These are phyloP conservation scores for Ophiocordyceps camponoti-leonardi DNA, from an alignment of 2,329 filamentous ascomycete species.

Conservation along the genomic window DNA sequence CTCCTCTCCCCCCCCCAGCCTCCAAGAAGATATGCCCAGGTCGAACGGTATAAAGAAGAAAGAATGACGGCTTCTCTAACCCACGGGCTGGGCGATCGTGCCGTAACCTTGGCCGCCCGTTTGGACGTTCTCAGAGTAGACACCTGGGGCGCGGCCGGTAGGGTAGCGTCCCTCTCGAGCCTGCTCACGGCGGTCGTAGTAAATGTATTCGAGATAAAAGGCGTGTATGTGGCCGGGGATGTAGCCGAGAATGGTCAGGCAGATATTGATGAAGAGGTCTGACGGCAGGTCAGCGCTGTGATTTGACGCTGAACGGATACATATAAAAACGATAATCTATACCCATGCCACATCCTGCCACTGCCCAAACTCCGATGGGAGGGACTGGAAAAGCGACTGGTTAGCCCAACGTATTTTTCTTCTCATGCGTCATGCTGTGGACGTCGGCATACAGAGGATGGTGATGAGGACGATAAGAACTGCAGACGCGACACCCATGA, in stretches of 20 bases:
- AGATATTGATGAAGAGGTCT: constrained; percentile 50
- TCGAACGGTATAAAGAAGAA: not conserved
- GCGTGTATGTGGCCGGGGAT: constrained; percentile 66
- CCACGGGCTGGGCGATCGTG: constrained; percentile 22
- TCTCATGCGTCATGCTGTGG: not conserved
- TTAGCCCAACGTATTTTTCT: constrained; percentile 5
- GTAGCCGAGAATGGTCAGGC: constrained; percentile 50
- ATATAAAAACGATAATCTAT: not conserved
- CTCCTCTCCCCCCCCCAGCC: not conserved
- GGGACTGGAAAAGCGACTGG: constrained; percentile 32
- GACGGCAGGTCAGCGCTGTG: constrained; percentile 5
- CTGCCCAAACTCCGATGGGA: constrained; percentile 44
- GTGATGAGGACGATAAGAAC: constrained; percentile 34
- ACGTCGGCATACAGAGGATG: constrained; percentile 26
- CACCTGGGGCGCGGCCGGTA: constrained; percentile 41
- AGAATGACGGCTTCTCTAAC: not conserved
- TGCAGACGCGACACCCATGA: constrained; percentile 31
- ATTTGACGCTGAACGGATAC: not conserved
- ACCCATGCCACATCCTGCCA: constrained; percentile 46
- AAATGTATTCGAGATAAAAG: constrained; percentile 71
- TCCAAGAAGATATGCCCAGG: not conserved
- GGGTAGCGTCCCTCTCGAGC: constrained; percentile 37
- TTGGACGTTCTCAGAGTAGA: constrained; percentile 60
- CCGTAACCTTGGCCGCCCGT: constrained; percentile 51
- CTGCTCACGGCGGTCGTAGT: constrained; percentile 57